These are phyloP conservation scores for Candida krabiensis DNA, from an alignment of 805 yeast species.

Conservation along the genomic window DNA sequence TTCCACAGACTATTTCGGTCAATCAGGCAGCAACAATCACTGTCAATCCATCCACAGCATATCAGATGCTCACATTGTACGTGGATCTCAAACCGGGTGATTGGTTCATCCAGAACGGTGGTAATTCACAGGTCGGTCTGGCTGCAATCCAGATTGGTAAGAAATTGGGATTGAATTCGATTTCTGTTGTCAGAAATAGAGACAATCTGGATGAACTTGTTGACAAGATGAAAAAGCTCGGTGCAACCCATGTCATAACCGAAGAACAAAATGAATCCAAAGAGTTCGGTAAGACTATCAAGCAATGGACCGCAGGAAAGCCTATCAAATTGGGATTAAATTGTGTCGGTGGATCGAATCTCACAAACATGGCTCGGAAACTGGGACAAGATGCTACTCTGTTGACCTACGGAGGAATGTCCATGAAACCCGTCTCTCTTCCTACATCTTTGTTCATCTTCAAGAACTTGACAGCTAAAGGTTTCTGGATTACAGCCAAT, in stretches of 20 bases:
- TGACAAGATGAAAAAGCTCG: slow-evolving; percentile 56
- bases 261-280: slow-evolving; percentile 79
- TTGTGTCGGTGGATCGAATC: slow-evolving; percentile 90
- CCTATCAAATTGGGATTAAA: slow-evolving; percentile 78
- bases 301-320: slow-evolving; percentile 49
- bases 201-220: slow-evolving; percentile 64
- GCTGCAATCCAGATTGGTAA: slow-evolving; percentile 87
- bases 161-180: slow-evolving; percentile 74
- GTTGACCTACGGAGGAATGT: slow-evolving; percentile 97
- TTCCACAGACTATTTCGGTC: slow-evolving; percentile 54
- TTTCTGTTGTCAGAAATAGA: slow-evolving; percentile 86
- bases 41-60: slow-evolving; percentile 93
- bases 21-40: slow-evolving; percentile 83
- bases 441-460: slow-evolving; percentile 90
- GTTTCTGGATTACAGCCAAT: slow-evolving; percentile 89
- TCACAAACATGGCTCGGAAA: slow-evolving; percentile 81
- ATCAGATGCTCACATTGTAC: slow-evolving; percentile 77
- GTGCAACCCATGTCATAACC: slow-evolving; percentile 88
- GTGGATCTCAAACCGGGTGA: slow-evolving; percentile 64
- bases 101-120: slow-evolving; percentile 96
- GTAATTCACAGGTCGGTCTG: slow-evolving; percentile 92
- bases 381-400: slow-evolving; percentile 70
- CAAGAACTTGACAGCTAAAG: slow-evolving; percentile 80
- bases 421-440: slow-evolving; percentile 87
- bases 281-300: slow-evolving; percentile 61